A percentile compares a stretch with the other conserved stretches of the same genome.
Conservation (phyloP, 257 asterid species). For the Solanum peruvianum region DNA sequence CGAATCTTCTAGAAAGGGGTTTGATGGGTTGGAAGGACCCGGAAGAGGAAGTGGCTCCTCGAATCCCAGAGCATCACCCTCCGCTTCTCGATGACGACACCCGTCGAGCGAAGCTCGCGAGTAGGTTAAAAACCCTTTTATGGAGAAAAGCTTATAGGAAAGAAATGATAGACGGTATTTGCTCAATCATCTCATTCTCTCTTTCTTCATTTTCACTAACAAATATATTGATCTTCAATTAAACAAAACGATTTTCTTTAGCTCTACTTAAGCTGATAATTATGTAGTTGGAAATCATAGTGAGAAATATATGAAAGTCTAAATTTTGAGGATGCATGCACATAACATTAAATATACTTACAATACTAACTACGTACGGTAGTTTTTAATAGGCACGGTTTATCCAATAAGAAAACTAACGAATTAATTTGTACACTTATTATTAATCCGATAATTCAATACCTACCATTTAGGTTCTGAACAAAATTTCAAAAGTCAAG, state of each 20-base stretch:
- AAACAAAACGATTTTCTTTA: background rate
- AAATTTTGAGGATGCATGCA: background rate
- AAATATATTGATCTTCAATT: background rate
- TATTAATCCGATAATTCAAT: background rate
- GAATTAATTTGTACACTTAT: background rate
- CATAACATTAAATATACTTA: background rate
- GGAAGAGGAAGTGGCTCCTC: too few species aligned
- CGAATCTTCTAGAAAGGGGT: too few species aligned
- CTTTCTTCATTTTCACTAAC: background rate
- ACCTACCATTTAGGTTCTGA: background rate
- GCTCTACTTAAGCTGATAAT: background rate
- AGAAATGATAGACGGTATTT: too few species aligned
- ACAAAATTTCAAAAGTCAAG: background rate
- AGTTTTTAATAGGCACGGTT: too few species aligned
- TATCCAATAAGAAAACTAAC: too few species aligned
- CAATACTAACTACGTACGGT: too few species aligned
- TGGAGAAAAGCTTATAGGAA: too few species aligned
- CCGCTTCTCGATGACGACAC: too few species aligned
- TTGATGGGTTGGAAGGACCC: too few species aligned
- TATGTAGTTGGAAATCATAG: background rate
- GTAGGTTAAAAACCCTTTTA: too few species aligned
- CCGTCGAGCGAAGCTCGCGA: too few species aligned
- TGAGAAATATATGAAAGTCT: background rate
- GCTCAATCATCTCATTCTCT: background rate
- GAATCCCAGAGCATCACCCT: too few species aligned